Evolutionary conservation across 768 basidiomycete genomes (phyloP).

Genomic region (Lanmaoa rubissima): DNA sequence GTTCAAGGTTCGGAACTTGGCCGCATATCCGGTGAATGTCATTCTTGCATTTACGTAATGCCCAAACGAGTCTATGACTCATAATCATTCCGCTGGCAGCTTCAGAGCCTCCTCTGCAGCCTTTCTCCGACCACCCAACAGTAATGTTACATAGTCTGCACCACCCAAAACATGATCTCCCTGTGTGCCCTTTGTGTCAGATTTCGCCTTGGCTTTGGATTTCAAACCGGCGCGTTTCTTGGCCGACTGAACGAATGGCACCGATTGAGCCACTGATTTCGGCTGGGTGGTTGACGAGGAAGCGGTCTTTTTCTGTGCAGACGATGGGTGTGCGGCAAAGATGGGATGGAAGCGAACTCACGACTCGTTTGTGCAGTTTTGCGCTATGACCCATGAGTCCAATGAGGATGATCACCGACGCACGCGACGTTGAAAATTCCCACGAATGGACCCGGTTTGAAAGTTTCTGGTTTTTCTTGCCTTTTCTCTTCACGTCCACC

Average conservation of each 20-base stretch:
- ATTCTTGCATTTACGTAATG: slow-evolving; percentile 12
- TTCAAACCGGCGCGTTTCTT: slow-evolving; percentile 31
- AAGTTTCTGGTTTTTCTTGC: neutral
- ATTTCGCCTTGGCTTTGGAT: slow-evolving; percentile 19
- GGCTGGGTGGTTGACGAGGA: slow-evolving; percentile 7
- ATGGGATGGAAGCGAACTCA: slow-evolving; percentile 12
- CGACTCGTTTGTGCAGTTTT: slow-evolving; percentile 35
- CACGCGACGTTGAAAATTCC: slow-evolving; percentile 16
- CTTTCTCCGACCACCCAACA: slow-evolving; percentile 70
- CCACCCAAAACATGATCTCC: slow-evolving; percentile 59
- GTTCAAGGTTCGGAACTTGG: slow-evolving; percentile 23
- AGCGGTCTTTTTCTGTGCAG: slow-evolving; percentile 26
- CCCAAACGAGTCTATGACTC: neutral
- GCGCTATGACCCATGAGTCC: slow-evolving; percentile 35
- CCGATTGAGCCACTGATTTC: slow-evolving; percentile 1
- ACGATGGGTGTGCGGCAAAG: neutral
- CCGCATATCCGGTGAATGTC: neutral
- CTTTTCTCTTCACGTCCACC: slow-evolving; percentile 21
- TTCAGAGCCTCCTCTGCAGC: slow-evolving; percentile 66
- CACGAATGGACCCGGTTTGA: slow-evolving; percentile 30
- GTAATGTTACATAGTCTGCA: slow-evolving; percentile 72
- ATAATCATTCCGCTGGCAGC: slow-evolving; percentile 36
- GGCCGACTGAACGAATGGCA: slow-evolving; percentile 18
- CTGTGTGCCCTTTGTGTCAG: neutral
- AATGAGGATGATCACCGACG: neutral